A percentile compares a stretch with the other conserved stretches of the same genome.
Evolutionary conservation across 768 basidiomycete genomes (phyloP).

Genomic region (Boletus tomentosulus): DNA sequence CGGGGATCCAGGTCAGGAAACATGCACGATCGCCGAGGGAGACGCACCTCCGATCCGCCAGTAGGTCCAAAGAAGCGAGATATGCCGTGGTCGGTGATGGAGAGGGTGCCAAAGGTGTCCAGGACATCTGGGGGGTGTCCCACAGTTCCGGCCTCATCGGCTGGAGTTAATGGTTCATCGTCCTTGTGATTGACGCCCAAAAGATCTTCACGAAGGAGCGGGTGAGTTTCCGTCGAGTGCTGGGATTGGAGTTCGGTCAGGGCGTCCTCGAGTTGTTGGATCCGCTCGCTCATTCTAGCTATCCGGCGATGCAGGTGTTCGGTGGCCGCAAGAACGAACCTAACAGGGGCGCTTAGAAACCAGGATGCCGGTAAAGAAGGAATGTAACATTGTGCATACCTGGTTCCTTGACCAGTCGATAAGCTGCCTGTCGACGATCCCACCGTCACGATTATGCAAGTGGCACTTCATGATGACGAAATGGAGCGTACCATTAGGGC

Average conservation of each 20-base stretch:
- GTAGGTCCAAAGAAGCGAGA: slow-evolving; percentile 66
- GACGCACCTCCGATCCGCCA: slow-evolving; percentile 61
- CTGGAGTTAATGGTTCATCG: slow-evolving; percentile 18
- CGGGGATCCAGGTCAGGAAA: slow-evolving; percentile 10
- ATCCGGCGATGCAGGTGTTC: slow-evolving; percentile 62
- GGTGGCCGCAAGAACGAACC: slow-evolving; percentile 60
- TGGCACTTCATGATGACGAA: not conserved
- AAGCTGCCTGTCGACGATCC: slow-evolving; percentile 48
- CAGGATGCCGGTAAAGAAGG: slow-evolving; percentile 1
- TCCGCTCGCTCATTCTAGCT: slow-evolving; percentile 47
- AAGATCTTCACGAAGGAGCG: slow-evolving; percentile 53
- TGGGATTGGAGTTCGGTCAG: slow-evolving; percentile 47
- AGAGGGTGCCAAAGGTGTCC: slow-evolving; percentile 57
- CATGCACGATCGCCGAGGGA: slow-evolving; percentile 1
- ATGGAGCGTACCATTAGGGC: slow-evolving; percentile 58
- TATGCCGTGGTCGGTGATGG: slow-evolving; percentile 55
- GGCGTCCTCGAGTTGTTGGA: slow-evolving; percentile 61
- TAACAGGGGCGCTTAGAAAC: slow-evolving; percentile 16
- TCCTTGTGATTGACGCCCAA: slow-evolving; percentile 32
- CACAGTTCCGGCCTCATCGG: slow-evolving; percentile 21
- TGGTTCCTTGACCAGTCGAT: slow-evolving; percentile 76
- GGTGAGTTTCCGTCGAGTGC: slow-evolving; percentile 52
- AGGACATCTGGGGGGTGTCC: slow-evolving; percentile 40
- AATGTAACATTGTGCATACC: slow-evolving; percentile 35
- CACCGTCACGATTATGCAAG: not conserved